Percentiles rank a stretch among this genome's conserved stretches.
Evolutionary conservation across 768 basidiomycete genomes (phyloP).

Genomic region (Crepidotus variabilis): DNA sequence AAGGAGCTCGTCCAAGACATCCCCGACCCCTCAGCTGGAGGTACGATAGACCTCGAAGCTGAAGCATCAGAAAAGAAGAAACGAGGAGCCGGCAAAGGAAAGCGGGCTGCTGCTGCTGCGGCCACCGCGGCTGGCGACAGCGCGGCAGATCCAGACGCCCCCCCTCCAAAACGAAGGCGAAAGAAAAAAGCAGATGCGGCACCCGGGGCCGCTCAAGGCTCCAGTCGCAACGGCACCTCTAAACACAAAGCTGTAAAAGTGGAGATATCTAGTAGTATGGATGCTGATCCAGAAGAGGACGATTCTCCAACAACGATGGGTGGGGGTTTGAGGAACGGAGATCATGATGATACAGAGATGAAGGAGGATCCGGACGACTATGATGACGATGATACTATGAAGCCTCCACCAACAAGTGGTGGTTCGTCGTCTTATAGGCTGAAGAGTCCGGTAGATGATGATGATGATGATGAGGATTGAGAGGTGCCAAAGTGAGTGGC

Average conservation of each 20-base stretch:
- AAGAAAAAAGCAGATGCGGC: slow-evolving; percentile 42
- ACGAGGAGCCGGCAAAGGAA: slow-evolving; percentile 53
- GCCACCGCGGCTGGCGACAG: slow-evolving; percentile 23
- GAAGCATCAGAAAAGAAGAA: slow-evolving; percentile 63
- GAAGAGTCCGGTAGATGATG: slow-evolving; percentile 35
- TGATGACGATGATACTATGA: slow-evolving; percentile 17
- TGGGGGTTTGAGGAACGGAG: slow-evolving; percentile 20
- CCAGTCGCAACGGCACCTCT: slow-evolving; percentile 13
- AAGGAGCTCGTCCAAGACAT: slow-evolving; percentile 86
- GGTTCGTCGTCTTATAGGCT: slow-evolving; percentile 26
- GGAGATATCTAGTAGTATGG: background rate
- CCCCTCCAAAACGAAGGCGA: slow-evolving; percentile 45
- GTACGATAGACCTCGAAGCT: slow-evolving; percentile 68
- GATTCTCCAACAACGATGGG: slow-evolving; percentile 1
- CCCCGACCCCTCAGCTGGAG: slow-evolving; percentile 84
- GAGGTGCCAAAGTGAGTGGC: background rate
- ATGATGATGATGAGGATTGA: slow-evolving; percentile 36
- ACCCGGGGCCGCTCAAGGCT: background rate
- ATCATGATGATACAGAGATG: slow-evolving; percentile 26
- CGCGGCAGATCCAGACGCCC: slow-evolving; percentile 14
- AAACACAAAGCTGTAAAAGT: no score
- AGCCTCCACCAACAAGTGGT: slow-evolving; percentile 10
- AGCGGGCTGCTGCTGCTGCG: slow-evolving; percentile 28
- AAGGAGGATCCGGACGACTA: slow-evolving; percentile 17
- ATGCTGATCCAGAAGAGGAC: background rate